These are phyloP conservation scores for Symbiodinium natans DNA, from an alignment of 73 alveolate species.

Conservation along the genomic window DNA sequence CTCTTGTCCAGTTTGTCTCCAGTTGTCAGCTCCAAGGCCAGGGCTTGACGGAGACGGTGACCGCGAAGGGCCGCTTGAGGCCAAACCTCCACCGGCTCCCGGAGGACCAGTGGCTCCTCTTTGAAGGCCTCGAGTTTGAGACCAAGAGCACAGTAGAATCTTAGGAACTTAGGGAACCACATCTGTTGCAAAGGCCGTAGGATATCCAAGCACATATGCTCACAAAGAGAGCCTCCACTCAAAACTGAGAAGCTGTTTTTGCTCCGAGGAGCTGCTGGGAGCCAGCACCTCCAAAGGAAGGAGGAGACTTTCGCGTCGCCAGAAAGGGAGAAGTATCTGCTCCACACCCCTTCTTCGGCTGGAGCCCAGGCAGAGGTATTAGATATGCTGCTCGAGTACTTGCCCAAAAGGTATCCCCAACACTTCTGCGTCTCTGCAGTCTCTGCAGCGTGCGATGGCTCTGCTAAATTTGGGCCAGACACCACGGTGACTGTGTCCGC, in stretches of 20 bases:
- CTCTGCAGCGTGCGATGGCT: background rate
- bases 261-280: no score
- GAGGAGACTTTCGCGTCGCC: background rate
- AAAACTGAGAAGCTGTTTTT: no score
- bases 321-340: background rate
- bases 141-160: no score
- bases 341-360: background rate
- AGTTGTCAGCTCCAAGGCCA: no score
- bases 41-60: background rate
- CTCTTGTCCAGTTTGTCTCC: no score
- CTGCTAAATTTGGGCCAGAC: constrained; percentile 4
- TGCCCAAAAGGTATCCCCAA: constrained; percentile 31
- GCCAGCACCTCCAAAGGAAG: no score
- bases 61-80: background rate
- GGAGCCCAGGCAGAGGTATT: constrained; percentile 32
- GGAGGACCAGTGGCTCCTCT: background rate
- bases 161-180: no score
- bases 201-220: no score
- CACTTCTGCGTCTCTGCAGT: background rate
- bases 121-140: background rate
- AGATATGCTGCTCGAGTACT: constrained; percentile 27
- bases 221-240: no score
- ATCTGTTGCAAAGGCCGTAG: no score
- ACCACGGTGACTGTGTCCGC: background rate
- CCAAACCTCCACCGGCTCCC: background rate